Evolutionary conservation across 1,284 basidiomycete species (phyloP), one percentile per base, ranked within the genome.

Genomic region (Taiwanofungus camphoratus): DNA sequence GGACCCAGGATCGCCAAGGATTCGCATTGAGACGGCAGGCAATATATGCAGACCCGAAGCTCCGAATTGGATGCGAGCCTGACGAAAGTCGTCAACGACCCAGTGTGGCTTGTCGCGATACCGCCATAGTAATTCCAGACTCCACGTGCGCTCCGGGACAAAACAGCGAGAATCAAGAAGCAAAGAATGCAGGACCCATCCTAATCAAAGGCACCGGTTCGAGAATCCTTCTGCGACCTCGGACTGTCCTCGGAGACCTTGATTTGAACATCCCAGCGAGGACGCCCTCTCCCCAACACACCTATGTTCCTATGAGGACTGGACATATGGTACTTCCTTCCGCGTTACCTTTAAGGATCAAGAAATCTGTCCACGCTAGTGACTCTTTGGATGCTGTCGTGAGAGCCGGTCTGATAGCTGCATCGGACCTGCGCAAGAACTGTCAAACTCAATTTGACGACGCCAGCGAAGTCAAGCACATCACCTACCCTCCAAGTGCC

Each of bases 401-500:
- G 6, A 4, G n/a, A n/a, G 40, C 40, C 7, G 40, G 31, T 7
- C 23, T 41, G 7, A 18, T 18, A 3, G 18, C 40, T 12, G 39
- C 39, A 12, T 15, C 16, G 16, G 36, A 12, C 16, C 8, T 20
- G 22, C 13, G 7, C 7, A 19, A 18, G 6, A 11, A 7, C 4
- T 12, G 16, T n/a, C 7, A 5, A 12, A 39, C 8, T 6, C 9
- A 7, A 5, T 26, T 18, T n/a, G 5, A 29, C 27, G 9, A 29
- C n/a, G 9, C 27, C 7, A 34, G 22, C 5, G 43, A 26, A 3
- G n/a, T n/a, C n/a, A n/a, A n/a, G n/a, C n/a, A n/a, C n/a, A n/a
- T n/a, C n/a, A n/a, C n/a, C n/a, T 33, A 45, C 16, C 42, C 30
- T 32, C 38, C 38, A 15, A 40, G 34, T 5, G 27, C 41, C 26